phyloP scores from a whole-genome alignment of 208 protist species.

The Borovskyia barvae region DNA sequence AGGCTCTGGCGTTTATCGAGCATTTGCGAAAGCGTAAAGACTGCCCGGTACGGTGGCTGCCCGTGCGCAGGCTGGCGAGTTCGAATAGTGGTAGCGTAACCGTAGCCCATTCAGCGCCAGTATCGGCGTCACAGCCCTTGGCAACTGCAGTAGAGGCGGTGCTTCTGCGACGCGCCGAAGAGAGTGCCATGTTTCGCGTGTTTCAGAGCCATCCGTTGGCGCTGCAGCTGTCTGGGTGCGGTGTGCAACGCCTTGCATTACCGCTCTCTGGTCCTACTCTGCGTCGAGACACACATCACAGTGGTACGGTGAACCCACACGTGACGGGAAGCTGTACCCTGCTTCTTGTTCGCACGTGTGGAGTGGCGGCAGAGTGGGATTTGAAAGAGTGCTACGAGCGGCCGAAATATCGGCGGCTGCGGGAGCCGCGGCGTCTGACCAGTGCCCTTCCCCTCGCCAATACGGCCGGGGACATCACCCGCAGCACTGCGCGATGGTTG shows the following conservation, averaged over 20 bases:
- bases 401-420: conserved; percentile 9
- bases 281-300: no score
- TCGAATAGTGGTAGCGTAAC: neutral
- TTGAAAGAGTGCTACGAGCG: conserved; percentile 51
- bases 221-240: conserved; percentile 45
- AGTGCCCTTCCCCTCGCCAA: neutral
- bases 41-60: conserved; percentile 17
- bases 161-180: conserved; percentile 48
- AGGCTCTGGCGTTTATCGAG: conserved; percentile 20
- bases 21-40: conserved; percentile 19
- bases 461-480: neutral
- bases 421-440: neutral
- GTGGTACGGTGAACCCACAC: neutral
- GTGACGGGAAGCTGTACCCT: neutral
- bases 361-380: conserved; percentile 39
- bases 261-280: conserved; percentile 15
- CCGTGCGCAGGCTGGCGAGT: conserved; percentile 3
- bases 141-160: conserved; percentile 20
- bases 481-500: neutral
- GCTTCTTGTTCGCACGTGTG: conserved; percentile 46
- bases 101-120: neutral
- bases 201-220: conserved; percentile 58
- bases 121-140: neutral
- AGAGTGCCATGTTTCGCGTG: conserved; percentile 59
- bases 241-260: conserved; percentile 44